Conservation (phyloP, 179 eudicot species). For the Heliamphora pulchella region DNA sequence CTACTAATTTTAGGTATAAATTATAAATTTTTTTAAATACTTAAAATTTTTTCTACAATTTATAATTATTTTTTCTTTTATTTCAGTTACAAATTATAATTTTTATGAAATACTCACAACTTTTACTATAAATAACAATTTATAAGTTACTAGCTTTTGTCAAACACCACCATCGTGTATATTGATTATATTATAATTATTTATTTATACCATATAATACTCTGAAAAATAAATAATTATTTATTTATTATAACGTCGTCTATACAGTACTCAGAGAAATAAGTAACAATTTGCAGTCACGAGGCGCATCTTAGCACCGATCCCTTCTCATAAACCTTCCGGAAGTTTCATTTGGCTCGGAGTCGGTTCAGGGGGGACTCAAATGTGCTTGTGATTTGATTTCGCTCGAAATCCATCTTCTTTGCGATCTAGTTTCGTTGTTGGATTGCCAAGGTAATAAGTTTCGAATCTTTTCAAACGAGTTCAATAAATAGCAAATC, state of each 20-base stretch:
- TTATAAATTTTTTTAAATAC: no score
- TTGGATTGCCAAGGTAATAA: conserved; percentile 9
- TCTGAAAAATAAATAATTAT: no score
- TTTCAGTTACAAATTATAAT: no score
- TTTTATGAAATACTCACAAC: no score
- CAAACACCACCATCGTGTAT: no score
- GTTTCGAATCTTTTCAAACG: not conserved
- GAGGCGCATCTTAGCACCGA: conserved; percentile 12
- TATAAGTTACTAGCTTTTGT: no score
- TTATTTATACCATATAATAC: no score
- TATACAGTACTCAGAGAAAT: not conserved
- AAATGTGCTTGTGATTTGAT: not conserved
- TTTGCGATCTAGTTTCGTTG: not conserved
- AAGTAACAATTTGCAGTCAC: not conserved
- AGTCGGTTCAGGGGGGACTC: not conserved
- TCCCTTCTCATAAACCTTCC: not conserved
- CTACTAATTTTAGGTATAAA: no score
- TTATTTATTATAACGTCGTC: not conserved
- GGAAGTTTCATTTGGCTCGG: conserved; percentile 3
- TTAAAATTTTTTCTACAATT: no score
- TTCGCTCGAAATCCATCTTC: not conserved
- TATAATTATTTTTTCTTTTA: no score
- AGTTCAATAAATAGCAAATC: not conserved
- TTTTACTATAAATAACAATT: no score
- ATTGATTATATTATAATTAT: no score